Evolutionary conservation across 352 stramenopile genomes (phyloP), one percentile per base, ranked within the genome.

Genomic region (Blastocystis sp.): DNA sequence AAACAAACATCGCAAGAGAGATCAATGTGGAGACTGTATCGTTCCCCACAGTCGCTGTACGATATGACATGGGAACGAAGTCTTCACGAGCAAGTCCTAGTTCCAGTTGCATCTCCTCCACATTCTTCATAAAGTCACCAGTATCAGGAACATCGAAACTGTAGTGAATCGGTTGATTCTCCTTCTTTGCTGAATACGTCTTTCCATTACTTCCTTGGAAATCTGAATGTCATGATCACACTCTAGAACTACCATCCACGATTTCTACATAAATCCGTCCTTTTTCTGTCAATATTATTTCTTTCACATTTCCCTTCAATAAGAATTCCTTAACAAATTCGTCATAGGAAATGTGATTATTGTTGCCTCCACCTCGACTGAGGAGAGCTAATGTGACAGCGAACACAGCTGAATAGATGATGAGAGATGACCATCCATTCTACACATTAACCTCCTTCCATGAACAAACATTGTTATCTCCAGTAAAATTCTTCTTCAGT

Each of bases 51-150:
- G 97, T 95, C 91, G 98, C 94, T 77, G 91, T 94, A 37, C 92
- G 91, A 89, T 98, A 98, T 90, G 98, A 94, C 35, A 98, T 94
- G 0, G 95, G 95, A 52, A 98, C 94, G 90, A 97, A 98, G 88
- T 98, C 94, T 32, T 93, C 90, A 9, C 93, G 90, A 42, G 91
- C 91, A 81, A 97, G 96, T 16, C 94, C 94, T 66, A 98, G 90
- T 88, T 95, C 92, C 54, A 94, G 92, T 90, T 99, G 95, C 4
- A 94, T 95, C 78, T 96, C 93, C 78, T 98, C 95, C 42, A 99
- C 89, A 89, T 98, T 97, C 42, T 94, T 92, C 91, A 98, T 96
- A 87, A 99, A 98, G 32, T 57, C 51, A 11, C 12, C 24, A 24
- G 51, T 66, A 63, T 83, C 71, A 21, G 49, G 49, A 19, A 83